Evolutionary conservation across 2,329 filamentous ascomycete genomes (phyloP).

Genomic region (Fusarium dlaminii): DNA sequence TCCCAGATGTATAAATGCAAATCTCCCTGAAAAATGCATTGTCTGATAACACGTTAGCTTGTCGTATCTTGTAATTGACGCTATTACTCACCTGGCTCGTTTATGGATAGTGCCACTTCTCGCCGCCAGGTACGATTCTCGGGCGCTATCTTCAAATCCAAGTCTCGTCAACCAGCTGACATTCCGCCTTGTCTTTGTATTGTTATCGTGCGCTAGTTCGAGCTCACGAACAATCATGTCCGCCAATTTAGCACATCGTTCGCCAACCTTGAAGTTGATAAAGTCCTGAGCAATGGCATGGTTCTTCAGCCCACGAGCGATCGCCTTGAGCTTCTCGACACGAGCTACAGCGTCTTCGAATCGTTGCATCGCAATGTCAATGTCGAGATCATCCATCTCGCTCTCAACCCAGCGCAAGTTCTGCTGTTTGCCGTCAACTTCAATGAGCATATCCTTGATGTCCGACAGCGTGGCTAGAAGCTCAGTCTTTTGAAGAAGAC

Average conservation of each 20-base stretch:
- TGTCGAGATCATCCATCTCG: constrained; percentile 95
- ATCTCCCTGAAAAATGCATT: constrained; percentile 95
- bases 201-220: constrained; percentile 79
- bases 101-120: constrained; percentile 82
- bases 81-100: constrained; percentile 73
- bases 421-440: constrained; percentile 96
- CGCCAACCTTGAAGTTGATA: constrained; percentile 89
- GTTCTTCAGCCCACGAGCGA: constrained; percentile 83
- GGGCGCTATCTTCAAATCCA: constrained; percentile 88
- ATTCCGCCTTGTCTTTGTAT: constrained; percentile 80
- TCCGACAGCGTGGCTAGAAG: constrained; percentile 81
- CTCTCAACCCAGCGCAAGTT: constrained; percentile 95
- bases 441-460: constrained; percentile 88
- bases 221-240: constrained; percentile 80
- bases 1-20: constrained; percentile 94
- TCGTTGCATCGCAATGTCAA: constrained; percentile 89
- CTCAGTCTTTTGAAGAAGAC: constrained; percentile 80
- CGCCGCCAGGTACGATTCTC: constrained; percentile 85
- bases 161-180: constrained; percentile 86
- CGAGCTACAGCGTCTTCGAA: constrained; percentile 86
- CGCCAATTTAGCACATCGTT: constrained; percentile 81
- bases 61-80: no score
- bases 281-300: constrained; percentile 91
- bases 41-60: constrained; percentile 60
- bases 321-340: constrained; percentile 83